phyloP scores from a whole-genome alignment of 805 yeast species.

The Novakomyces olei region DNA sequence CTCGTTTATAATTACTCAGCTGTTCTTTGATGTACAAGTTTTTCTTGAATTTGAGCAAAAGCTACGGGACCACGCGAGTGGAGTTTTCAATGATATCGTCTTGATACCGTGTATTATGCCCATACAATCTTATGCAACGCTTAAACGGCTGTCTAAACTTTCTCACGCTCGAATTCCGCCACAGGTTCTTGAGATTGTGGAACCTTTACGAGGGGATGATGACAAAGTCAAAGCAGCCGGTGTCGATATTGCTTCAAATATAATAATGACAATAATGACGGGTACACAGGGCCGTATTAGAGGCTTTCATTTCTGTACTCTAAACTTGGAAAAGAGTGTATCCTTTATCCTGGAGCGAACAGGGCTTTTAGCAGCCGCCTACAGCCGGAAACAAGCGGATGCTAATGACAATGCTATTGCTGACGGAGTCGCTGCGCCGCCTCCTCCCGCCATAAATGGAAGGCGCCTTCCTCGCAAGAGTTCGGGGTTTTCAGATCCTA shows the following conservation, averaged over 20 bases:
- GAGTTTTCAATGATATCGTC: conserved; percentile 25
- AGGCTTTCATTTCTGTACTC: conserved; percentile 81
- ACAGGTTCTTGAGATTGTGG: conserved; percentile 29
- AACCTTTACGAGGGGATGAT: conserved; percentile 39
- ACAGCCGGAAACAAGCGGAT: background rate
- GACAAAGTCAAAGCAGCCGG: conserved; percentile 65
- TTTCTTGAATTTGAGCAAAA: conserved; percentile 40
- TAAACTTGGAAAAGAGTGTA: conserved; percentile 77
- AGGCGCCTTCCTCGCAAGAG: too few relatives aligned
- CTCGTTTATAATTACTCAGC: conserved; percentile 73
- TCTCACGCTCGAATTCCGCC: conserved; percentile 70
- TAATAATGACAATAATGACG: conserved; percentile 33
- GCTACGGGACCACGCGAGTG: conserved; percentile 14
- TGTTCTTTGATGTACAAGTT: conserved; percentile 70
- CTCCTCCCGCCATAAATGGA: too few relatives aligned
- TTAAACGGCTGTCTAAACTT: conserved; percentile 69
- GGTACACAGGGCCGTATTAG: conserved; percentile 36
- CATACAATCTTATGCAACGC: conserved; percentile 58
- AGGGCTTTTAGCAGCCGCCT: too few relatives aligned
- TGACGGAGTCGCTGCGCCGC: background rate
- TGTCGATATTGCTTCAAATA: conserved; percentile 44
- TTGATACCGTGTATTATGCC: conserved; percentile 85
- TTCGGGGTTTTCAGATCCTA: too few relatives aligned
- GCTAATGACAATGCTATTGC: conserved; percentile 20
- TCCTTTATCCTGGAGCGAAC: conserved; percentile 61